These are phyloP conservation scores for Uronychia setigera DNA, from an alignment of 73 alveolate genomes.

Conservation along the genomic window DNA sequence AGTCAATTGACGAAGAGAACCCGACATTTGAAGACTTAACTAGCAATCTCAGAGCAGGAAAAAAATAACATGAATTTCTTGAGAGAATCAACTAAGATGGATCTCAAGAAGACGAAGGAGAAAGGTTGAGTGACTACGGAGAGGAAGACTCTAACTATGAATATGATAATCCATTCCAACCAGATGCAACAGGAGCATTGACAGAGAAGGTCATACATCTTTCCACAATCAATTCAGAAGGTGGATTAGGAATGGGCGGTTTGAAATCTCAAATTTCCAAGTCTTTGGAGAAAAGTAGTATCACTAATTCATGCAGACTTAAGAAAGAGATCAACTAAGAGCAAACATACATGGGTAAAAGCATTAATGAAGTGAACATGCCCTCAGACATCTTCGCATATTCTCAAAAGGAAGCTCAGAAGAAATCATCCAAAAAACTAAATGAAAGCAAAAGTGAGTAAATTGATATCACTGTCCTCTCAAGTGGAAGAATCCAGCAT, in stretches of 20 bases:
- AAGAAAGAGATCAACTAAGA: too few species aligned
- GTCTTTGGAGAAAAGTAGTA: background rate
- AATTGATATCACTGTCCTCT: background rate
- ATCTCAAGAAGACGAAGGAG: background rate
- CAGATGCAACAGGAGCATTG: background rate
- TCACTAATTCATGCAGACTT: too few species aligned
- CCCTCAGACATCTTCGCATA: background rate
- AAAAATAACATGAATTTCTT: too few species aligned
- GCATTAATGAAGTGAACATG: background rate
- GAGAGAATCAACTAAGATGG: background rate
- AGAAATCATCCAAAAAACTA: background rate
- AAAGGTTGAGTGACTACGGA: background rate
- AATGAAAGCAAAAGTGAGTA: too few species aligned
- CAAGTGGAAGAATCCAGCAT: background rate
- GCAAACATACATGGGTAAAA: background rate
- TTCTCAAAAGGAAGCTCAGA: background rate
- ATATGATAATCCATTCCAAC: background rate
- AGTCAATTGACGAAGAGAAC: too few species aligned
- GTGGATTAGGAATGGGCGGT: background rate
- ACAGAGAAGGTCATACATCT: slow-evolving; percentile 10
- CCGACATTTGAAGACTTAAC: too few species aligned
- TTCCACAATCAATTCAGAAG: slow-evolving; percentile 22
- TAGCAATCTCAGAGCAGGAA: too few species aligned
- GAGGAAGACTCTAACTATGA: background rate
- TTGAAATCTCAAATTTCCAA: background rate